Base-by-base conservation (phyloP, 169 alveolate species). In the Sarcocystis neurona region DNA sequence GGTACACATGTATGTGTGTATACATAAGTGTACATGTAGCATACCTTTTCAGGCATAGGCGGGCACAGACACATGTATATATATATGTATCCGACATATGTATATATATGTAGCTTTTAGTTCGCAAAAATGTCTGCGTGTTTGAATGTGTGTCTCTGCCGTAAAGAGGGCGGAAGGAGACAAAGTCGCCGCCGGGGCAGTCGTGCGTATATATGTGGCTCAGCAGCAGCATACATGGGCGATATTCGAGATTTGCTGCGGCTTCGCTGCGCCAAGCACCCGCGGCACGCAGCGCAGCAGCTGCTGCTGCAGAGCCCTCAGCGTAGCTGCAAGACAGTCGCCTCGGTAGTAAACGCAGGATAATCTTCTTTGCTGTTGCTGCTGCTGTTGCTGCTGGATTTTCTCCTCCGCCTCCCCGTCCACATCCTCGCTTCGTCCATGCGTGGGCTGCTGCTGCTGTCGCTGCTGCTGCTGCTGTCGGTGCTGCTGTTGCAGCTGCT, bases 211-310 rank as follows among this genome's bases (percentile, higher is more conserved):
- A n/a, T n/a, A n/a, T n/a, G n/a, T n/a, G n/a, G n/a, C n/a, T n/a
- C n/a, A n/a, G n/a, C n/a, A n/a, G n/a, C n/a, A n/a, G 34, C 82
- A 39, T 37, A 72, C 82, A 32, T 72, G 82, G 2, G 82, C 82
- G 32, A 72, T 72, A 56, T 72, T 72, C 12, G 82, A 72, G 27
- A 72, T 72, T 27, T 72, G 82, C 34, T 72, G 50, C 53, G 82
- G 82, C 82, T 43, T 72, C 48, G 82, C 82, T 2, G 56, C 18
- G 20, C 82, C 82, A 27, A 72, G 82, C 34, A 43, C 27, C 34
- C 41, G 82, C 82, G 82, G 82, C 53, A 72, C 56, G 82, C 82
- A 56, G 18, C 82, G 1, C 37, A 72, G 82, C 34, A 72, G 82
- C 82, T 72, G 82, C 30, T 12, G 4, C 82, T 72, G 82, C 37